Conservation (phyloP, 2,329 filamentous ascomycete species). For the Aspergillus flavus region DNA sequence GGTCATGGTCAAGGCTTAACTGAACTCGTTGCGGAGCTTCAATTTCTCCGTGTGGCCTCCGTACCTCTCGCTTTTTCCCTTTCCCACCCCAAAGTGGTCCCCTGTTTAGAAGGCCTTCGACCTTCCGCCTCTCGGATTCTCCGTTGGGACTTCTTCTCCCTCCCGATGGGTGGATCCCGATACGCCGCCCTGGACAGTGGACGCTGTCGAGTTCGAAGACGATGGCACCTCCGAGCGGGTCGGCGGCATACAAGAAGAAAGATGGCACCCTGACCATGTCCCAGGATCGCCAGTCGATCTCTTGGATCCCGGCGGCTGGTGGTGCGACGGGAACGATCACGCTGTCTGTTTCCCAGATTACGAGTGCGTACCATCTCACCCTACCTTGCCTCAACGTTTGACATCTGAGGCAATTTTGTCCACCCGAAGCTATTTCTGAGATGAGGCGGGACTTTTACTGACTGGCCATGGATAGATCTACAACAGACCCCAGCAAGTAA, state of each 20-base stretch:
- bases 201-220: constrained; percentile 39
- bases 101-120: constrained; percentile 9
- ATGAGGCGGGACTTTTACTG: neutral
- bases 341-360: constrained; percentile 74
- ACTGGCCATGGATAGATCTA: constrained; percentile 62
- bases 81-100: neutral
- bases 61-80: neutral
- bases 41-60: neutral
- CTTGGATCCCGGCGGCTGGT: constrained; percentile 74
- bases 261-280: constrained; percentile 81
- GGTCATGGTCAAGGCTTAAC: neutral
- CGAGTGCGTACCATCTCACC: constrained; percentile 61
- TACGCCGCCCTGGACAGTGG: constrained; percentile 39
- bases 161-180: constrained; percentile 41
- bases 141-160: constrained; percentile 22
- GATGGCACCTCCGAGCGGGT: constrained; percentile 60
- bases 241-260: constrained; percentile 90
- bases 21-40: constrained; percentile 2
- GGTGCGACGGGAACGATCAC: constrained; percentile 67
- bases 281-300: constrained; percentile 71
- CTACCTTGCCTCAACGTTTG: neutral
- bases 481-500: constrained; percentile 91
- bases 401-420: neutral
- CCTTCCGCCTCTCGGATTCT: constrained; percentile 24
- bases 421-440: neutral